phyloP scores from a whole-genome alignment of 306 rosid species.

The Pueraria montana region DNA sequence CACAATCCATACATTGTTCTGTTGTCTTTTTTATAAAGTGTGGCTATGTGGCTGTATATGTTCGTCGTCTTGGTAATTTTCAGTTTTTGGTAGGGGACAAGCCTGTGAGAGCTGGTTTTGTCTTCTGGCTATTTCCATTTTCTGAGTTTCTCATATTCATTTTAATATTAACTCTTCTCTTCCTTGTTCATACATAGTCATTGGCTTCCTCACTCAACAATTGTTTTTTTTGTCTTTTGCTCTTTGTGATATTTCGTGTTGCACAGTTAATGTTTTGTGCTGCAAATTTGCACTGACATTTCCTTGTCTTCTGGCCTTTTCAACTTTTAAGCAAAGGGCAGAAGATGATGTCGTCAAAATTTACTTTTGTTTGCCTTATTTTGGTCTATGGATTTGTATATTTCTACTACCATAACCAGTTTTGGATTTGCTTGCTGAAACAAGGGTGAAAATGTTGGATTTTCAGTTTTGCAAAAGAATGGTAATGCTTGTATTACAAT shows the following conservation, averaged over 20 bases:
- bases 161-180: slow-evolving; percentile 39
- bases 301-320: slow-evolving; percentile 41
- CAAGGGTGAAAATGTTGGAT: slow-evolving; percentile 43
- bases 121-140: slow-evolving; percentile 68
- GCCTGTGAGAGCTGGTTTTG: slow-evolving; percentile 56
- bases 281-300: slow-evolving; percentile 45
- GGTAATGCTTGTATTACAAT: slow-evolving; percentile 59
- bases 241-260: slow-evolving; percentile 53
- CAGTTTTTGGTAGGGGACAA: slow-evolving; percentile 60
- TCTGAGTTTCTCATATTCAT: slow-evolving; percentile 49
- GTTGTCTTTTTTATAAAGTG: slow-evolving; percentile 38
- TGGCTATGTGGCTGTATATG: slow-evolving; percentile 62
- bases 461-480: slow-evolving; percentile 57
- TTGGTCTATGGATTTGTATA: slow-evolving; percentile 23
- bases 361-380: slow-evolving; percentile 34
- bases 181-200: slow-evolving; percentile 51
- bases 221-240: slow-evolving; percentile 52
- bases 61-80: slow-evolving; percentile 58
- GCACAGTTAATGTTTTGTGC: slow-evolving; percentile 43
- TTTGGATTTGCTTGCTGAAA: slow-evolving; percentile 49
- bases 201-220: slow-evolving; percentile 59
- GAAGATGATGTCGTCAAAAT: slow-evolving; percentile 25
- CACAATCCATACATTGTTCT: slow-evolving; percentile 34
- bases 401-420: slow-evolving; percentile 40
- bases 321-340: slow-evolving; percentile 37